Evolutionary conservation across 345 rosid species (phyloP).

Genomic region (Gossypium sturtianum): DNA sequence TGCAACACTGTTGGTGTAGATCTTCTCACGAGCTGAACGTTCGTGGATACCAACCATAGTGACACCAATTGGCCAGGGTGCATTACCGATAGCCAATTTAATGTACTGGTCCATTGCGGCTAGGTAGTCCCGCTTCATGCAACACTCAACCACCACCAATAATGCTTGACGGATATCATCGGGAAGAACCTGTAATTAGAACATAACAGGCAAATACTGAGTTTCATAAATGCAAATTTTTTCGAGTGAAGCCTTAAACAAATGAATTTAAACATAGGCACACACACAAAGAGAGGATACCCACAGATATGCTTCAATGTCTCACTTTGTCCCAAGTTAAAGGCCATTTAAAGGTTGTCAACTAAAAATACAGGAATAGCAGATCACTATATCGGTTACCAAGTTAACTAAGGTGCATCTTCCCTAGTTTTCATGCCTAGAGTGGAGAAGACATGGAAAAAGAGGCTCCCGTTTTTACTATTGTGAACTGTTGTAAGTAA

Average conservation of each 20-base stretch:
- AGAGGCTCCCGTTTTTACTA: too few relatives aligned
- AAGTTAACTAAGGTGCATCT: background rate
- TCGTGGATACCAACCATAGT: slow-evolving; percentile 99
- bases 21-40: slow-evolving; percentile 97
- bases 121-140: slow-evolving; percentile 86
- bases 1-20: slow-evolving; percentile 91
- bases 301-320: background rate
- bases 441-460: background rate
- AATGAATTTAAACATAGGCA: background rate
- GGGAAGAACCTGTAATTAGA: slow-evolving; percentile 57
- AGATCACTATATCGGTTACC: background rate
- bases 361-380: background rate
- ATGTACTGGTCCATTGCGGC: slow-evolving; percentile 99
- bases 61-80: slow-evolving; percentile 99
- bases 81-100: slow-evolving; percentile 88
- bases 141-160: slow-evolving; percentile 69
- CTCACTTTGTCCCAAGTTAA: background rate
- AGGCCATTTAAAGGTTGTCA: background rate
- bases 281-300: background rate
- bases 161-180: slow-evolving; percentile 85
- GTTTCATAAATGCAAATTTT: background rate
- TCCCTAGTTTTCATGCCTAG: background rate
- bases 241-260: background rate
- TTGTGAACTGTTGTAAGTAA: too few relatives aligned
- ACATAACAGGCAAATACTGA: background rate